These are phyloP conservation scores for Cicer yamashitae DNA, from an alignment of 306 rosid species.

Conservation along the genomic window DNA sequence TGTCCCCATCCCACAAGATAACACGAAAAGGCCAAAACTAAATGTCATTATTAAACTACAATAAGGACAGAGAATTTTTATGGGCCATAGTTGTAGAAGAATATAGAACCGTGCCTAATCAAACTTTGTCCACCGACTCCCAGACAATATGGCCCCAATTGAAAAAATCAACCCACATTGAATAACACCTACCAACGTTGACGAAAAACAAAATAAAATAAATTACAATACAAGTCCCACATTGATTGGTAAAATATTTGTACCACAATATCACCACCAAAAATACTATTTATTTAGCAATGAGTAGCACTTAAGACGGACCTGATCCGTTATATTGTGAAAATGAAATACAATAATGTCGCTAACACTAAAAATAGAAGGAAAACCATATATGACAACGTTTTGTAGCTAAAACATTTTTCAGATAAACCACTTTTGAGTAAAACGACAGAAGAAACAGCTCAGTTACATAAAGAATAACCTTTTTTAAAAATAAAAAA, in stretches of 20 bases:
- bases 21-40: neutral
- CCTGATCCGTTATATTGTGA: neutral
- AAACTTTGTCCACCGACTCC: conserved; percentile 12
- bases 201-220: neutral
- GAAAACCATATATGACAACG: neutral
- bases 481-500: neutral
- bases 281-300: too few species aligned
- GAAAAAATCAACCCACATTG: conserved; percentile 1
- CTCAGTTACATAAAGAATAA: neutral
- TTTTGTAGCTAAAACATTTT: neutral
- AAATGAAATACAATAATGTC: neutral
- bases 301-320: neutral
- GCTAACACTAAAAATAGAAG: neutral
- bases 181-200: neutral
- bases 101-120: conserved; percentile 16
- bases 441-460: neutral
- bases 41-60: neutral
- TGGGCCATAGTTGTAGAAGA: conserved; percentile 17
- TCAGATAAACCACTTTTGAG: neutral
- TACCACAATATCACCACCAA: too few species aligned
- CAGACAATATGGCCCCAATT: neutral
- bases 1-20: neutral
- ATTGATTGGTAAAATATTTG: neutral
- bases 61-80: neutral
- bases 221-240: neutral